A percentile compares a stretch with the other conserved stretches of the same genome.
Conservation (phyloP, 2,329 filamentous ascomycete species). For the Daldinia sp. region DNA sequence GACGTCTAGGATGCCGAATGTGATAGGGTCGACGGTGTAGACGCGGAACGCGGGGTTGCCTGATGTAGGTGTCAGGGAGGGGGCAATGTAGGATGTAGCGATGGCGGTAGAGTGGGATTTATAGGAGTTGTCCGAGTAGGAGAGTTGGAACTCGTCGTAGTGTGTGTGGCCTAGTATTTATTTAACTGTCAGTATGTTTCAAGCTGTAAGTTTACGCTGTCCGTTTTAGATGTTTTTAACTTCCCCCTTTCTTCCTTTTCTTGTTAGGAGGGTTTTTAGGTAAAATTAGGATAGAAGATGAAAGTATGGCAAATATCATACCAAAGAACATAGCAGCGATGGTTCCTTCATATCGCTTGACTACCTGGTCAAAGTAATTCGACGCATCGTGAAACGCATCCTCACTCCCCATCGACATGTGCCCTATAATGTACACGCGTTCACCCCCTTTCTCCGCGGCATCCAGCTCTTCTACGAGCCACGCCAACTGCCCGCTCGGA, state of each 20-base stretch:
- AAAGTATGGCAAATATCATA: not conserved
- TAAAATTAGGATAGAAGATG: no score
- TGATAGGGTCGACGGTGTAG: conserved; percentile 65
- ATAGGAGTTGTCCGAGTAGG: conserved; percentile 58
- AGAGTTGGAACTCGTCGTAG: conserved; percentile 63
- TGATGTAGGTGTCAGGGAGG: conserved; percentile 62
- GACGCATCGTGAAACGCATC: conserved; percentile 63
- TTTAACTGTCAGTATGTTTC: no score
- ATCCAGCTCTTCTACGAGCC: conserved; percentile 62
- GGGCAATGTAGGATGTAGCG: conserved; percentile 62
- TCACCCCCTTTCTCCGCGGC: conserved; percentile 60
- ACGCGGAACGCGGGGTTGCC: conserved; percentile 66
- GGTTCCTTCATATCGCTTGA: conserved; percentile 61
- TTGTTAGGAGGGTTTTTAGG: not conserved
- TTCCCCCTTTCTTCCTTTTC: not conserved
- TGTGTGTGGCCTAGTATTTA: conserved; percentile 57
- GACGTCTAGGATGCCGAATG: conserved; percentile 62
- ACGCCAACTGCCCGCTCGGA: conserved; percentile 60
- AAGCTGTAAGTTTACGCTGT: no score
- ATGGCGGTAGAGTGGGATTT: conserved; percentile 54
- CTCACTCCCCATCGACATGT: conserved; percentile 61
- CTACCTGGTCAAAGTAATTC: conserved; percentile 61
- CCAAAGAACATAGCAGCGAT: conserved; percentile 65
- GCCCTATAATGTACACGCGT: conserved; percentile 65
- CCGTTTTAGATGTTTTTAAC: not conserved